Evolutionary conservation across 257 asterid species (phyloP), one percentile per base, ranked within the genome.

Genomic region (Solanum lycopersicoides): DNA sequence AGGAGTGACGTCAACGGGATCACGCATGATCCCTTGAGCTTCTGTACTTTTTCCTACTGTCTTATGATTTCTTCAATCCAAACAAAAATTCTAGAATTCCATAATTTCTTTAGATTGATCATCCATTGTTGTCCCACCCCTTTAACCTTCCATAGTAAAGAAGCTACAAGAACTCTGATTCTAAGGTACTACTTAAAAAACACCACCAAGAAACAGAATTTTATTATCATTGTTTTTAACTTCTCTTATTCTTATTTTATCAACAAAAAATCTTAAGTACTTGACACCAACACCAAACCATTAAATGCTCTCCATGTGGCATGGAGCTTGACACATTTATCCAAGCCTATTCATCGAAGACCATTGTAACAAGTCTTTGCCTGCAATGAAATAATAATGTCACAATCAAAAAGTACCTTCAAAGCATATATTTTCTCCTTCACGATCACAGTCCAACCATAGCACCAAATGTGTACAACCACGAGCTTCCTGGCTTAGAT

Each of bases 381-480:
- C 39, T 77, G 83, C 39, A 44, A 30, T 44, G 35, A 77, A 77
- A 15, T 79, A 79, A 79, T 45, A 79, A 45, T 28, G 42, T 28
- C 66, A 79, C 11, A 41, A 16, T 50, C 45, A 50, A 82, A 83
- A 47, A 41, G 79, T 93, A 96, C 99, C 99, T 96, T 96, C 99
- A 93, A 95, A 96, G 94, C 98, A 96, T 92, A 96, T 96, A 89
- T 95, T 96, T 94, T 96, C 98, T 91, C 99, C 99, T 90, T 96
- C 99, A 47, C 99, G 99, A 44, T 96, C 99, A 88, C 99, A 96
- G 90, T 96, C 99, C 94, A 96, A 89, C 99, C 99, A 96, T 90
- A 96, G 87, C 47, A 94, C 97, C 82, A 95, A 88, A 88, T 96
- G 93, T 82, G 92, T 93, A 89, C 98, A 96, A 87, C 97, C 98